Conservation (phyloP, 805 yeast genomes). For the Wickerhamomyces ciferrii region DNA sequence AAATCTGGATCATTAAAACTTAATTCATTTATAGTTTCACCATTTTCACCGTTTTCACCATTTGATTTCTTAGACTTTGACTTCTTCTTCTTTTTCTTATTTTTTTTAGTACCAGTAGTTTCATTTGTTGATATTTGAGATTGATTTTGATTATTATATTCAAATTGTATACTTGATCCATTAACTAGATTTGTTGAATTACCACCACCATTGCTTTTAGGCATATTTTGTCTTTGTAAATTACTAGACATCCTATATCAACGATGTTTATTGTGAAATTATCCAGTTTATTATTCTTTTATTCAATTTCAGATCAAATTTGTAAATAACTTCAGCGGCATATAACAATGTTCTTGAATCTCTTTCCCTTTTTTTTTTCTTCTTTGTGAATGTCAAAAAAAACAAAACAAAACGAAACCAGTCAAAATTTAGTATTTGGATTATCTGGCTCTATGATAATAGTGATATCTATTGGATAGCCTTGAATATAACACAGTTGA, state of each 20-base stretch:
- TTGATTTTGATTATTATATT: background rate
- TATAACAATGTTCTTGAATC: too few species aligned
- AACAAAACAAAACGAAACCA: too few species aligned
- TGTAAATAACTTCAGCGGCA: background rate
- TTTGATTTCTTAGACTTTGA: constrained; percentile 1
- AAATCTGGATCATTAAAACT: constrained; percentile 49
- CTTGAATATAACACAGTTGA: too few species aligned
- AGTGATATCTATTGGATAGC: too few species aligned
- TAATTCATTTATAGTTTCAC: constrained; percentile 26
- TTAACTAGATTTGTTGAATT: background rate
- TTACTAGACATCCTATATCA: background rate
- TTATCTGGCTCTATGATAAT: too few species aligned
- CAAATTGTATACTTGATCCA: constrained; percentile 1
- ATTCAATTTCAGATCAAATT: too few species aligned
- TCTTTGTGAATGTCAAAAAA: background rate
- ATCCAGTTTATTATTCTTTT: too few species aligned
- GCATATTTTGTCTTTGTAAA: background rate
- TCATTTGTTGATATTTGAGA: background rate
- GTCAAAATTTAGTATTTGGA: too few species aligned
- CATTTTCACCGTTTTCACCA: constrained; percentile 13
- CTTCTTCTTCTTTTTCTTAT: constrained; percentile 24
- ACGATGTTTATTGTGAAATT: too few species aligned
- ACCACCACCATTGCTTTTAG: background rate
- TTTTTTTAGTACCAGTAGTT: constrained; percentile 20
- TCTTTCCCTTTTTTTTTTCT: background rate